Base-by-base conservation (phyloP, 306 rosid species). In the Sicyos edulis region DNA sequence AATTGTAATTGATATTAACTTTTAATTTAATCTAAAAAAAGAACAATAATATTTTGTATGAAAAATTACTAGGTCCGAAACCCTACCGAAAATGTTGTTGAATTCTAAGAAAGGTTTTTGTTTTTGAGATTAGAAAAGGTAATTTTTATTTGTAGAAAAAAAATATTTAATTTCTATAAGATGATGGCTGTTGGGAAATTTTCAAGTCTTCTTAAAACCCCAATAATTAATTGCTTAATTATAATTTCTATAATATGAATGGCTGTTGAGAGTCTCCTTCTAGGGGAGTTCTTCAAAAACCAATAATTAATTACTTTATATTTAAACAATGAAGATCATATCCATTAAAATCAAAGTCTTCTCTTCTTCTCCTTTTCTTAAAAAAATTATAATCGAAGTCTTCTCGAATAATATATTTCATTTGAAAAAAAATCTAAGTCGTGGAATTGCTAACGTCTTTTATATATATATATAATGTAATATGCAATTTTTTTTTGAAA, bases 391-490 rank as follows among this genome's bases (percentile, higher is more conserved):
- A 26, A 26, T 26, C 29, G 3, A 67, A 67, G 72, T 67, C 72
- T 67, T 67, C 72, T 21, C 42, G 6, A 47, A 45, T 67, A 67
- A 20, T 20, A 67, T 47, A 67, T 11, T 44, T 17, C 56, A 14
- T 21, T 67, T 47, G 56, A 67, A 67, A 7, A 32, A 6, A 0
- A 20, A 26, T 26, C 29, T 26, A 26, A 26, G 37, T 32, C 45
- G 6, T 40, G 45, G 45, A 40, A 40, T 40, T 32, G 37, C 6
- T 32, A 32, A 32, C 8, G 10, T 42, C 7, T 42, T 42, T 42
- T 42, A n/a, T n/a, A n/a, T n/a, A n/a, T n/a, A n/a, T n/a, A n/a
- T 26, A 1, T 26, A 26, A 26, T 26, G 29, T 26, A 26, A 3
- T 26, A 26, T 26, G 29, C 29, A 26, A 26, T 26, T 26, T 26